A percentile compares a stretch with the other conserved stretches of the same genome.
phyloP scores from a whole-genome alignment of 345 rosid species.

The Lepidium aucheri region DNA sequence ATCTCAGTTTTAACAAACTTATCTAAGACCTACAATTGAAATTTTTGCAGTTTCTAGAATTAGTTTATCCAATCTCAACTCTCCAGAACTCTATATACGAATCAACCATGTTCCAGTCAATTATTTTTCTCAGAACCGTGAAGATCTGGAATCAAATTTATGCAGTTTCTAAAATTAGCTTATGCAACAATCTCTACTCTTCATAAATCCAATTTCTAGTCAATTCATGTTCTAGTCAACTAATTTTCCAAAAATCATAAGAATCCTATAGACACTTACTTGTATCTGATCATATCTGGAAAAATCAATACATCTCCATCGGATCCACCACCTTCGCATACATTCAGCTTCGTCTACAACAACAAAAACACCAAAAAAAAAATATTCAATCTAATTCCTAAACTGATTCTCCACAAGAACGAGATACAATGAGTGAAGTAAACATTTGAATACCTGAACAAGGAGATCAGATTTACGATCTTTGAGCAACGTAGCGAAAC shows the following conservation, averaged over 20 bases:
- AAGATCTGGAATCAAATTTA: neutral
- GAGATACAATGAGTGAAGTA: neutral
- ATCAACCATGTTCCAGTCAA: neutral
- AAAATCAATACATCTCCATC: conserved; percentile 81
- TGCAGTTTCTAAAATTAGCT: neutral
- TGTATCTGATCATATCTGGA: conserved; percentile 85
- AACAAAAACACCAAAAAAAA: neutral
- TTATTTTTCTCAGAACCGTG: neutral
- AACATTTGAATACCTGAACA: conserved; percentile 37
- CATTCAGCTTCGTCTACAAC: conserved; percentile 54
- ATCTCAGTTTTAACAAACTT: neutral
- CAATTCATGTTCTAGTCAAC: neutral
- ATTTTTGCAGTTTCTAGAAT: neutral
- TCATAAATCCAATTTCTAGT: neutral
- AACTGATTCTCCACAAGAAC: neutral
- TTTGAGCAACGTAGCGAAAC: conserved; percentile 50
- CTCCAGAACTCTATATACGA: neutral
- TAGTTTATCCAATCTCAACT: neutral
- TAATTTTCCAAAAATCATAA: neutral
- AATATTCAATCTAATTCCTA: neutral
- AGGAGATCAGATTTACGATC: conserved; percentile 54
- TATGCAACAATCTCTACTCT: neutral
- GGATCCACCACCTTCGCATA: conserved; percentile 54
- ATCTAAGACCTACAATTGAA: neutral
- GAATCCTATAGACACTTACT: conserved; percentile 35